Base-by-base conservation (phyloP, 2,329 filamentous ascomycete species). In the Monilinia vaccinii-corymbosi region DNA sequence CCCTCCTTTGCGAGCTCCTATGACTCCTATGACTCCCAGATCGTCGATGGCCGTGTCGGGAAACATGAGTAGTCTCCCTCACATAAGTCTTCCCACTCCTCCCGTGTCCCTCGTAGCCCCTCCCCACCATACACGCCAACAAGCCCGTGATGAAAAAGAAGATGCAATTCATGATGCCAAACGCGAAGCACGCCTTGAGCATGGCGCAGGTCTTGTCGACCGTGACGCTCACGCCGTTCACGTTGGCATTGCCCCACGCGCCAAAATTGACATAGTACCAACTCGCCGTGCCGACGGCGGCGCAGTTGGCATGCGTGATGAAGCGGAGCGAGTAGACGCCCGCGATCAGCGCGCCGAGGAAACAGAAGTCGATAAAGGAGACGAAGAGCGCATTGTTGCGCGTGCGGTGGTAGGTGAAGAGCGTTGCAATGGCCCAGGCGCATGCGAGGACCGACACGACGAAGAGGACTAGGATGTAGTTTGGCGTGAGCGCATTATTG, bases 181-280 rank as follows among this genome's bases (percentile, higher is more conserved):
- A 86, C 3, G 91, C 93, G 75, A 91, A 97, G 66, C 79, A 81
- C 1, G 92, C 88, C 81, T 97, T 97, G 70, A 96, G 83, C 90
- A 97, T 94, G 53, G 87, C 83, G 75, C 93, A 97, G 6, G 84
- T 83, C 79, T 93, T 93, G 74, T 89, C 80, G 42, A 85, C 73
- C 57, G 80, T 73, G 45, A 85, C 70, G 46, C 79, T 73, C 61
- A 83, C 79, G 56, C 75, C 75, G 51, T 78, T 78, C 40, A 81
- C 73, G 34, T 74, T 76, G 47, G 82, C 82, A 64, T 75, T 77
- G 34, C 83, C 81, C 63, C 89, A 82, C 14, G 81, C 76, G 14
- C 87, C 87, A 47, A 91, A 77, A 52, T 79, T 78, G 57, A 82
- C 71, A 67, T 80, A 80, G 73, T 84, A 84, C 25, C 74, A 69